Evolutionary conservation across 2,329 filamentous ascomycete genomes (phyloP), one percentile per base, ranked within the genome.

Genomic region (Diplodia seriata): DNA sequence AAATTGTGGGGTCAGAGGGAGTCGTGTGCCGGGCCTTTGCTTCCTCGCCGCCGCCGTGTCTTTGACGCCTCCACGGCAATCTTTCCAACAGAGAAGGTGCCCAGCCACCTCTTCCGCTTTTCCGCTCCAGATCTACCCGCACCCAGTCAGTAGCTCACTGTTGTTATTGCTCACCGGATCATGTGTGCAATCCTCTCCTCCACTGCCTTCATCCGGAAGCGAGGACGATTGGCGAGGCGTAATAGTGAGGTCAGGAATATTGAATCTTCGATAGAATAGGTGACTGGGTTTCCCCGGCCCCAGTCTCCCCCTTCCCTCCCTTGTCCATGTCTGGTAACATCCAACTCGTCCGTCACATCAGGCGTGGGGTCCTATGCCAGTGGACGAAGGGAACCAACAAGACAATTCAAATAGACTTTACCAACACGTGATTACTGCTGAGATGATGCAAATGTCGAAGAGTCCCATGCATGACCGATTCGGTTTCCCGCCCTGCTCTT

Each of bases 1-100:
- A 33, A 63, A 63, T 36, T 51, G 59, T 63, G 59, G 59, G 51
- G 59, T 63, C 20, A 38, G 31, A 51, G 15, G 9, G 18, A 23
- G 31, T 15, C 33, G 54, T 12, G 43, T 20, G 43, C 31, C 43
- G 57, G 36, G 3, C 36, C 9, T 47, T 47, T 47, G 40, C 40
- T 47, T 2, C 15, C 43, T 20, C 36, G 18, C 29, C 57, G 47
- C 36, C 57, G 29, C 7, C 29, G 29, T 47, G 43, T 51, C 59
- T 49, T 26, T 12, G 38, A 38, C 23, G 59, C 59, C 59, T 63
- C 59, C 47, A 51, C 59, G 14, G 43, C 59, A 63, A 63, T 63
- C 50, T 51, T 26, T 63, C 31, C n/a, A 51, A 63, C n/a, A 36
- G 5, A 62, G 47, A 51, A 51, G 59, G 59, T 47, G 18, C 26